Percentiles rank a stretch among this genome's conserved stretches.
phyloP scores from a whole-genome alignment of 73 alveolate species.

The Effrenium voratum region DNA sequence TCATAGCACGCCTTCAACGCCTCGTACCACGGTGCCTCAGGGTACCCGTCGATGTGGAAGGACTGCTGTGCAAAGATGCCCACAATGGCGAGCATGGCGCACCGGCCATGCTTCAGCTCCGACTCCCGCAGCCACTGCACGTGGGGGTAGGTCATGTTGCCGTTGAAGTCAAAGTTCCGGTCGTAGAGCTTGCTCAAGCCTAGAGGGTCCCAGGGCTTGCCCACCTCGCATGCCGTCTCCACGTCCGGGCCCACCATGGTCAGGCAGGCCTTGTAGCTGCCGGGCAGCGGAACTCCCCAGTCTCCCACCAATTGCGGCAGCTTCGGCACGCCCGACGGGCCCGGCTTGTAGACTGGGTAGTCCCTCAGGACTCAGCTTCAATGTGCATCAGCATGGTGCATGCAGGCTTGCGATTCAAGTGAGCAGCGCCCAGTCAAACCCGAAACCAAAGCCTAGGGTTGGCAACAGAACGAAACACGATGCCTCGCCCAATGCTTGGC shows the following conservation, averaged over 20 bases:
- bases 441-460: background rate
- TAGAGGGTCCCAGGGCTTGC: conserved; percentile 83
- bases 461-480: background rate
- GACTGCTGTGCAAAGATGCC: conserved; percentile 70
- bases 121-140: conserved; percentile 91
- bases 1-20: conserved; percentile 82
- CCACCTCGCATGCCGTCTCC: conserved; percentile 56
- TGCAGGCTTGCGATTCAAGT: too few species aligned
- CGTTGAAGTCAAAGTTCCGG: conserved; percentile 91
- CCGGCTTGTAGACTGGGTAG: conserved; percentile 32
- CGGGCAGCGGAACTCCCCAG: conserved; percentile 75
- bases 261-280: conserved; percentile 63
- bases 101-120: conserved; percentile 89
- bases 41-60: conserved; percentile 53
- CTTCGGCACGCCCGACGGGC: conserved; percentile 25
- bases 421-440: background rate
- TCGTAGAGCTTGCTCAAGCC: conserved; percentile 84
- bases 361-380: background rate
- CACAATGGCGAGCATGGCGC: conserved; percentile 63
- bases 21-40: conserved; percentile 73
- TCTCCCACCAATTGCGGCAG: conserved; percentile 66
- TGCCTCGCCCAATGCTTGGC: background rate
- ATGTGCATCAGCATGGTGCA: background rate
- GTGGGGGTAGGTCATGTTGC: conserved; percentile 75
- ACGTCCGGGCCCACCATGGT: conserved; percentile 80